Evolutionary conservation across 164 flowering plant genomes (phyloP), one percentile per base, ranked within the genome.

Genomic region (Vitis labrusca): DNA sequence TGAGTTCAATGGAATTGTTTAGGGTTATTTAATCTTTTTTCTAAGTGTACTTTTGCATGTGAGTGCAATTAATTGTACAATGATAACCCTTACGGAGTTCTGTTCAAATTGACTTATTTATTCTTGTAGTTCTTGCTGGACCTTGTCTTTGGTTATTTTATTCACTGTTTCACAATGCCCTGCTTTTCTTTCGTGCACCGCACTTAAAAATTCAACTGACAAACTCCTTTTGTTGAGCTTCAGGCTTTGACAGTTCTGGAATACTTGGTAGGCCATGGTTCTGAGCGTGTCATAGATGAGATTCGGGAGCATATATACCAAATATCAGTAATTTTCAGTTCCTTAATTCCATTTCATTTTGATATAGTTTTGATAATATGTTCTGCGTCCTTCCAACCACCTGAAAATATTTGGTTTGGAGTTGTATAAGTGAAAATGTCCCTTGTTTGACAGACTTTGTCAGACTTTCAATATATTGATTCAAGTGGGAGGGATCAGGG

Each of bases 401-500:
- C 12, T 65, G 3, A 16, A 16, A 62, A 53, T 17, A 12, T 58
- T 52, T 44, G 19, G 8, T 16, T 19, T 44, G 49, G 5, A 59
- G n/a, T 16, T 13, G 12, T 74, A 19, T 15, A 57, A n/a, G 52
- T 51, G 63, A 47, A 23, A 50, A 27, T 50, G 62, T 69, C 57
- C 66, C 56, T 68, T 37, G 61, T 72, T 10, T 65, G 23, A 67
- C 88, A 96, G 99, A 86, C 94, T 56, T 76, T 93, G 74, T 86
- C 97, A 11, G 90, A 91, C 76, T 96, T 96, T 74, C 99, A 92
- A 70, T 96, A 96, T 68, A 87, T 93, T 70, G 99, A 96, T 80
- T 93, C 98, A 57, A 77, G 89, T 81, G 99, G 98, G 74, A 89
- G 88, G 77, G 99, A 96, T 71, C 99, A 96, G 75, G 99, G 99